Evolutionary conservation across 2,329 filamentous ascomycete genomes (phyloP), one percentile per base, ranked within the genome.

Genomic region (Verticillium klebahnii): DNA sequence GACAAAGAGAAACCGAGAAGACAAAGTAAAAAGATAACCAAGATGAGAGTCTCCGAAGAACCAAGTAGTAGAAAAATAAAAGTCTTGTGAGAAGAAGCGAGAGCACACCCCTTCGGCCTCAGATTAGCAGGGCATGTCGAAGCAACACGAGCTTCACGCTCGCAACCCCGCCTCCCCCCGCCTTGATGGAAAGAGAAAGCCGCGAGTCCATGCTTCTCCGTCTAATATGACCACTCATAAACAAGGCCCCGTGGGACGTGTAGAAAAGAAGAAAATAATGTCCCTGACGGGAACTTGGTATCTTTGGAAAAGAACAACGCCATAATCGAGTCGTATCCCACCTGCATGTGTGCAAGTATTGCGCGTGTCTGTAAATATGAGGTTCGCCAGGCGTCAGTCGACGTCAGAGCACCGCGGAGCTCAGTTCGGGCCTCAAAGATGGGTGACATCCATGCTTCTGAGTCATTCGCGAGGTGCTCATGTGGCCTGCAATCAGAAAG

Each of bases 401-500:
- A 50, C 34, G 56, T n/a, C 29, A 54, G 60, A 62, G 39, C 52
- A 29, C 25, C 34, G 59, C 52, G 50, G 45, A 34, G 32, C 36
- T 40, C 62, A 32, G 17, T 64, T 55, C 56, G 61, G 55, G 19
- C 45, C 45, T 23, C 45, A 19, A 5, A 40, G 17, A 15, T 40
- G 37, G 15, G 45, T 12, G 45, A n/a, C 9, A 9, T 52, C 8
- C 45, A 8, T 25, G 11, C 3, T 52, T 52, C 23, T 23, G n/a
- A 23, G 45, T 14, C 12, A 11, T 3, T 2, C 9, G 19, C 8
- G 19, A 25, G 6, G 9, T 23, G 23, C 6, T n/a, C 45, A 23
- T 25, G 29, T 63, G 56, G 59, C 64, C 23, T 64, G 58, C 54
- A 19, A 65, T 77, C 72, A 83, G 67, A 81, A 84, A 40, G 69